Evolutionary conservation across 2,329 filamentous ascomycete genomes (phyloP), one percentile per base, ranked within the genome.

Genomic region (Cladosporium phlei): DNA sequence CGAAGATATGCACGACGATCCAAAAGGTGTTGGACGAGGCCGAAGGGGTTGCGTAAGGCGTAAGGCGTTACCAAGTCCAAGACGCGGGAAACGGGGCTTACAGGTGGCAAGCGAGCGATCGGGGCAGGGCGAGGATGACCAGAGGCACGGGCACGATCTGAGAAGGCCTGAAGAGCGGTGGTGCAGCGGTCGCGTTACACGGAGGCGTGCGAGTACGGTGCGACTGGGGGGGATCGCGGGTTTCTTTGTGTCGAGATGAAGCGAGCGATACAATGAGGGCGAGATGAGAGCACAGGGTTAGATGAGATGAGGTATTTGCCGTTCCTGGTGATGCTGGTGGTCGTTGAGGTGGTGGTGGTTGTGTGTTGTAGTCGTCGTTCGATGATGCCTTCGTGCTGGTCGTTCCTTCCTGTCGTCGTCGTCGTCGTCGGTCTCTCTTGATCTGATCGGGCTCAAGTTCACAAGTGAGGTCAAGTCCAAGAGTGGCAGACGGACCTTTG

Each of bases 111-210:
- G 56, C 50, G 55, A 53, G 52, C 53, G 52, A 56, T 59, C 57
- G 55, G 52, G 53, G 63, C 64, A 65, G 49, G 57, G 69, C 65
- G 48, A 59, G 56, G 60, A 57, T 59, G 32, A 56, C 57, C 57
- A 59, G 58, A 62, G 55, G 58, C 59, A 50, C 50, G 51, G 56
- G 64, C 64, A 54, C 59, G 58, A 61, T 62, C 67, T 59, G 62
- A 63, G 62, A n/a, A 50, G 58, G 53, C 66, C 69, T 68, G 54
- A 64, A 66, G 65, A 64, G 66, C 66, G 69, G 69, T 69, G 65
- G 69, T 66, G 69, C 68, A 72, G 67, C 68, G 61, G 66, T 63
- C 60, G 68, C 68, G 69, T 64, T 60, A 69, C 69, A 65, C 59
- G 45, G 42, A 44, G 61, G 63, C 43, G 49, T 52, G 62, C 59